Evolutionary conservation across 768 basidiomycete species (phyloP).

Genomic region (Paxillus involutus): DNA sequence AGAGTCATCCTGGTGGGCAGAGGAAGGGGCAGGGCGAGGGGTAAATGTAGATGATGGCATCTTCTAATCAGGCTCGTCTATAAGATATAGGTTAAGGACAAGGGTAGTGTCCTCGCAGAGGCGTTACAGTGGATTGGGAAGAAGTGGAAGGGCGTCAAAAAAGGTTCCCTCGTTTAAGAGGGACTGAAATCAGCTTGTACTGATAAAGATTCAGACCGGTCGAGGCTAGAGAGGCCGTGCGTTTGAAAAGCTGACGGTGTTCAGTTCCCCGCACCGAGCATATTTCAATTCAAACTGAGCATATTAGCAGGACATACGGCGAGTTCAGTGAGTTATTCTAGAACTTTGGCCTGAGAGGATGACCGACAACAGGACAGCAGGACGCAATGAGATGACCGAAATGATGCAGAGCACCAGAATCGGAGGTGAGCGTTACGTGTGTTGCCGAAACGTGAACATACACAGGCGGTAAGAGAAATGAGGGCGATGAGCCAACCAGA

Average conservation of each 20-base stretch:
- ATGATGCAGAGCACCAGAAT: constrained; percentile 5
- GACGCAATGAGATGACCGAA: not conserved
- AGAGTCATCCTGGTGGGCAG: constrained; percentile 9
- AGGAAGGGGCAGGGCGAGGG: constrained; percentile 10
- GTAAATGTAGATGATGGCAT: constrained; percentile 23
- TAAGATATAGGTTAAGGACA: not conserved
- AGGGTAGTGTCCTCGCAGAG: not conserved
- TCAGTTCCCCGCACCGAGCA: not conserved
- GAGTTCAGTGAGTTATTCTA: not conserved
- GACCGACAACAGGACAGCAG: not conserved
- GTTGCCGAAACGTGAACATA: constrained; percentile 4
- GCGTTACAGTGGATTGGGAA: constrained; percentile 2
- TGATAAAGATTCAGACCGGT: constrained; percentile 20
- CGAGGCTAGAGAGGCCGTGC: constrained; percentile 13
- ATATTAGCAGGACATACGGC: not conserved
- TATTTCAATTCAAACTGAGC: constrained; percentile 23
- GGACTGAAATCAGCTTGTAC: not conserved
- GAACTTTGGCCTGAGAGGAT: not conserved
- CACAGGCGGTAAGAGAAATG: constrained; percentile 24
- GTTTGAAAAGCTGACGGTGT: constrained; percentile 1
- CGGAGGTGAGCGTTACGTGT: constrained; percentile 14
- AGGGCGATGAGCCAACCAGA: not conserved
- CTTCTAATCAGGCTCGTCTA: not conserved
- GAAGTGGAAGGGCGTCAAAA: not conserved
- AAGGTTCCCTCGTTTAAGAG: constrained; percentile 1